Conservation (phyloP, 768 basidiomycete genomes). For the Rubroboletus pulcherrimus region DNA sequence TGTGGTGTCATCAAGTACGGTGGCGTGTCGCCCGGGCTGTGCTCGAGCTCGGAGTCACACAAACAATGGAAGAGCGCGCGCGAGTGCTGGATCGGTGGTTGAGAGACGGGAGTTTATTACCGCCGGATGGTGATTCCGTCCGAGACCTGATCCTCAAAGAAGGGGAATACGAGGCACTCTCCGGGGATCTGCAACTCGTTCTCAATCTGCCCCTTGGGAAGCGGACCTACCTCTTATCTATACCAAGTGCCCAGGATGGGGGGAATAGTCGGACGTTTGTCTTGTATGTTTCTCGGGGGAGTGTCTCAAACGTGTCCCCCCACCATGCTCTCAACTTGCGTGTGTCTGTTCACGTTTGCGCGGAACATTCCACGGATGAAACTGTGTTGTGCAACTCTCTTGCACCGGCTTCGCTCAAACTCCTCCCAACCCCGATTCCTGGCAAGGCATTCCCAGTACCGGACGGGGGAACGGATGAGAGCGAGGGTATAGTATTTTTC, state of each 20-base stretch:
- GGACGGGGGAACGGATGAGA: constrained; percentile 67
- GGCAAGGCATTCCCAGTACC: constrained; percentile 61
- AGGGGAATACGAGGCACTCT: constrained; percentile 36
- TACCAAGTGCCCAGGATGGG: constrained; percentile 3
- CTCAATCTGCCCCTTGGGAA: constrained; percentile 42
- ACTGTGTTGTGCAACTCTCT: constrained; percentile 37
- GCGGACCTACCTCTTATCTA: constrained; percentile 51
- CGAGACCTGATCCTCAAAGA: constrained; percentile 7
- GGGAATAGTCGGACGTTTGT: constrained; percentile 37
- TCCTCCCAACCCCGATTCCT: constrained; percentile 59
- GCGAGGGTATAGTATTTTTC: constrained; percentile 66
- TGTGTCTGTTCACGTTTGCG: constrained; percentile 48
- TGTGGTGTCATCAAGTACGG: constrained; percentile 98
- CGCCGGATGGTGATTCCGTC: constrained; percentile 19
- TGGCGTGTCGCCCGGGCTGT: constrained; percentile 81
- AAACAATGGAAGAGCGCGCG: constrained; percentile 26
- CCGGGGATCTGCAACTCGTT: constrained; percentile 36
- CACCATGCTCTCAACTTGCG: constrained; percentile 43
- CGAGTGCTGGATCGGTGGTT: constrained; percentile 61
- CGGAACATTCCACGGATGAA: constrained; percentile 15
- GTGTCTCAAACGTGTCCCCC: constrained; percentile 48
- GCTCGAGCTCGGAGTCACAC: constrained; percentile 54
- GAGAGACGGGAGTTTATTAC: constrained; percentile 53
- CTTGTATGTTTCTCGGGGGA: constrained; percentile 60
- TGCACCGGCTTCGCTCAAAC: constrained; percentile 47